These are phyloP conservation scores for Eucalyptus cloeziana DNA, from an alignment of 345 rosid genomes.

Conservation along the genomic window DNA sequence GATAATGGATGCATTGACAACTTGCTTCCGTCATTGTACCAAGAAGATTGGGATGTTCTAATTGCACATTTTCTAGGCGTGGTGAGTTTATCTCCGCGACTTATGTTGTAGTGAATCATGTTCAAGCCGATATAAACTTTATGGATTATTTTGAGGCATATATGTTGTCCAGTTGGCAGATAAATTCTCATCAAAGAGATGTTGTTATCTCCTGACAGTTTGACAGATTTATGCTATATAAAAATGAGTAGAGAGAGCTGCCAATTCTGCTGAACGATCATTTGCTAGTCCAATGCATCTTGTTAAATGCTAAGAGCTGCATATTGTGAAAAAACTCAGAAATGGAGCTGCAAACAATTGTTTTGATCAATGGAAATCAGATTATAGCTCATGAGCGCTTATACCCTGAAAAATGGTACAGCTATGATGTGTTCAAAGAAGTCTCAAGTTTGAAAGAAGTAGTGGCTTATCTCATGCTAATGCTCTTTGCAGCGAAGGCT, in stretches of 20 bases:
- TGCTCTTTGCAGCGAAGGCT: neutral
- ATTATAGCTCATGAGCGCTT: neutral
- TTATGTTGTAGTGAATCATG: no score
- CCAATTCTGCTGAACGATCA: neutral
- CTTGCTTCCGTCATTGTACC: constrained; percentile 51
- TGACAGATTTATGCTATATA: neutral
- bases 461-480: neutral
- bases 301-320: neutral
- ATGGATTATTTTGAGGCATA: neutral
- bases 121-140: neutral
- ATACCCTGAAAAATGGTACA: neutral
- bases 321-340: neutral
- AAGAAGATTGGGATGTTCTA: constrained; percentile 93
- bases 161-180: neutral
- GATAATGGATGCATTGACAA: constrained; percentile 89
- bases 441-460: neutral
- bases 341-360: neutral
- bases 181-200: neutral
- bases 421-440: neutral
- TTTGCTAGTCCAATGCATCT: neutral
- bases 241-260: neutral
- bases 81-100: constrained; percentile 24
- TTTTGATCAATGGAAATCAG: neutral
- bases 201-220: neutral
- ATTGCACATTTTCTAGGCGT: constrained; percentile 96